These are phyloP conservation scores for Obba rivulosa DNA, from an alignment of 768 basidiomycete genomes.

Conservation along the genomic window DNA sequence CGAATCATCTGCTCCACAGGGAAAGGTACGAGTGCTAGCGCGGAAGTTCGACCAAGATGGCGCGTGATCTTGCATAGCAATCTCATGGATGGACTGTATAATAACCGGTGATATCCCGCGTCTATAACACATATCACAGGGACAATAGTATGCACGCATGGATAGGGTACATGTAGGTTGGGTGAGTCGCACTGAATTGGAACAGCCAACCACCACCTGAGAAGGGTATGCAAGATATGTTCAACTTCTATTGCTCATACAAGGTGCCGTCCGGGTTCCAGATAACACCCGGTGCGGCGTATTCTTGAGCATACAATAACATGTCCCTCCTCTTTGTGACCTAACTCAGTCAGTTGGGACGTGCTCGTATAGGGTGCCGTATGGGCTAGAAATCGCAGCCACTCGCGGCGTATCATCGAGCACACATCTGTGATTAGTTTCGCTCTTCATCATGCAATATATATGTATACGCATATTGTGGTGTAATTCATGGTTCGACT, in stretches of 20 bases:
- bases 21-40: conserved; percentile 58
- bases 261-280: conserved; percentile 28
- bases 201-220: too few relatives aligned
- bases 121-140: too few relatives aligned
- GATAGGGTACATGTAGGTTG: too few relatives aligned
- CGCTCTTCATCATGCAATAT: neutral
- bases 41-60: conserved; percentile 58
- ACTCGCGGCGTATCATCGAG: conserved; percentile 29
- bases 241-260: conserved; percentile 37
- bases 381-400: conserved; percentile 19
- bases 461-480: neutral
- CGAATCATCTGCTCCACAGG: conserved; percentile 26
- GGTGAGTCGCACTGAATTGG: too few relatives aligned
- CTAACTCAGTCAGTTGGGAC: neutral
- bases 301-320: conserved; percentile 28
- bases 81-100: too few relatives aligned
- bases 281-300: conserved; percentile 25
- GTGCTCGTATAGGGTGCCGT: conserved; percentile 28
- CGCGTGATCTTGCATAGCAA: too few relatives aligned
- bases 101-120: too few relatives aligned
- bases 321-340: neutral
- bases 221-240: too few relatives aligned
- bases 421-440: conserved; percentile 14
- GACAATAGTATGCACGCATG: too few relatives aligned
- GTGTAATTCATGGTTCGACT: neutral